phyloP scores from a whole-genome alignment of 805 yeast species.

The Lachancea thermotolerans region DNA sequence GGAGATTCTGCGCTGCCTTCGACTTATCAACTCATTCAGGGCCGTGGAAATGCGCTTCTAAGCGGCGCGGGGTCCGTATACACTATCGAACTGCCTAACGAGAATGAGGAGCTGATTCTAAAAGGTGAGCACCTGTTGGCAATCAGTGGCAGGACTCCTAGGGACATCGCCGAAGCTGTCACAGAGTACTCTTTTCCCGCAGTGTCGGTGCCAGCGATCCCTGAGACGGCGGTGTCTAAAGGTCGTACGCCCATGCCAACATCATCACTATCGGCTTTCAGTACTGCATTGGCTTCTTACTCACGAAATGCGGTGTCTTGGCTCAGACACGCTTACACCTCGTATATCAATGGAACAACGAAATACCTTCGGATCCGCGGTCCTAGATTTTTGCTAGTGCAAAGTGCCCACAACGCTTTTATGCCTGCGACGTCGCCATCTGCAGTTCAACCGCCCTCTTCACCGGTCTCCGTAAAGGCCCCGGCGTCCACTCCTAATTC shows the following conservation, averaged over 20 bases:
- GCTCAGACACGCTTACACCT: conserved; percentile 10
- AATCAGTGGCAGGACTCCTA: conserved; percentile 25
- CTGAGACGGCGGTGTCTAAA: not conserved
- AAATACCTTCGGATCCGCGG: conserved; percentile 27
- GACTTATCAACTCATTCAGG: conserved; percentile 21
- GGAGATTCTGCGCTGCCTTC: conserved; percentile 12
- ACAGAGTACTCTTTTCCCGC: conserved; percentile 10
- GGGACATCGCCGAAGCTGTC: conserved; percentile 22
- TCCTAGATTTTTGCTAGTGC: conserved; percentile 31
- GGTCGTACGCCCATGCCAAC: conserved; percentile 3
- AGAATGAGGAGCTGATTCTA: conserved; percentile 23
- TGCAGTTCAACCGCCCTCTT: not conserved
- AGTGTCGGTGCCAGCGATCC: not conserved
- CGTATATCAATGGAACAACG: conserved; percentile 18
- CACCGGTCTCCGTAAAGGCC: not conserved
- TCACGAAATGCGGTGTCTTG: conserved; percentile 9
- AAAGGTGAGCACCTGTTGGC: conserved; percentile 28
- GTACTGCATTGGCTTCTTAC: conserved; percentile 8
- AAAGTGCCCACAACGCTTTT: conserved; percentile 20
- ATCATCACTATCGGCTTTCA: not conserved
- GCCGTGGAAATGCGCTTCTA: conserved; percentile 28
- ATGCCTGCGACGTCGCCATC: conserved; percentile 13
- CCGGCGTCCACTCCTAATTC: not conserved
- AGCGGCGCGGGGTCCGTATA: conserved; percentile 26
- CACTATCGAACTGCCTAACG: conserved; percentile 22